phyloP scores from a whole-genome alignment of 768 basidiomycete species.

The Suillus spraguei region DNA sequence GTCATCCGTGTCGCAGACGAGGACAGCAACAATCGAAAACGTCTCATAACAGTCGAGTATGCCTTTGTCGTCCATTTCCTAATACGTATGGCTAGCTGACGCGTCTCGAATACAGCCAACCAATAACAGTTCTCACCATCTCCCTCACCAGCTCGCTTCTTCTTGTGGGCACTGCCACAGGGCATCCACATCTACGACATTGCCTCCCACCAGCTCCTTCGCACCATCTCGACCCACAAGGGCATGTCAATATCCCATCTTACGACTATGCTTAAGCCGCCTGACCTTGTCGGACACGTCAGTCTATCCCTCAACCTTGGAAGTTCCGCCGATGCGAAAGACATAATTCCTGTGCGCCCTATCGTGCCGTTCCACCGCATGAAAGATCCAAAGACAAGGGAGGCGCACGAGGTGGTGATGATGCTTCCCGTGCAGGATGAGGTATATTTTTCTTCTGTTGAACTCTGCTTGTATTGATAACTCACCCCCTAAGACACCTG shows the following conservation, averaged over 20 bases:
- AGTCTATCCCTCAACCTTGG: conserved; percentile 53
- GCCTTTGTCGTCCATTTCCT: conserved; percentile 6
- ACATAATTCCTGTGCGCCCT: conserved; percentile 65
- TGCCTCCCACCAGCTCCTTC: conserved; percentile 86
- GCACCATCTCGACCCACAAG: conserved; percentile 75
- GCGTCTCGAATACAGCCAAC: conserved; percentile 50
- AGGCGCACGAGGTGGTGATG: conserved; percentile 70
- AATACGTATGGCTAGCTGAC: conserved; percentile 8
- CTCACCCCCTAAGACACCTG: conserved; percentile 16
- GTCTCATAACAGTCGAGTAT: conserved; percentile 56
- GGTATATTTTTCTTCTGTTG: conserved; percentile 31
- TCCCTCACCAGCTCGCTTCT: conserved; percentile 80
- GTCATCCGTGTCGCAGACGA: conserved; percentile 58
- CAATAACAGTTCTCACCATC: conserved; percentile 71
- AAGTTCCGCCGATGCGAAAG: conserved; percentile 43
- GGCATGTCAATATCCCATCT: conserved; percentile 72
- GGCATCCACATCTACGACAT: conserved; percentile 84
- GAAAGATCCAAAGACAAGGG: conserved; percentile 64
- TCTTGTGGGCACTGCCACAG: conserved; percentile 77
- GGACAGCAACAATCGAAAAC: conserved; percentile 49
- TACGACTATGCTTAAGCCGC: conserved; percentile 79
- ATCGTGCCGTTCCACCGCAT: conserved; percentile 74
- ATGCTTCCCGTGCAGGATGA: conserved; percentile 51
- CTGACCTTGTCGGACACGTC: conserved; percentile 83
- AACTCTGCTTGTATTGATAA: conserved; percentile 4